Base-by-base conservation (phyloP, 169 alveolate genomes). In the Plasmodium inui region DNA sequence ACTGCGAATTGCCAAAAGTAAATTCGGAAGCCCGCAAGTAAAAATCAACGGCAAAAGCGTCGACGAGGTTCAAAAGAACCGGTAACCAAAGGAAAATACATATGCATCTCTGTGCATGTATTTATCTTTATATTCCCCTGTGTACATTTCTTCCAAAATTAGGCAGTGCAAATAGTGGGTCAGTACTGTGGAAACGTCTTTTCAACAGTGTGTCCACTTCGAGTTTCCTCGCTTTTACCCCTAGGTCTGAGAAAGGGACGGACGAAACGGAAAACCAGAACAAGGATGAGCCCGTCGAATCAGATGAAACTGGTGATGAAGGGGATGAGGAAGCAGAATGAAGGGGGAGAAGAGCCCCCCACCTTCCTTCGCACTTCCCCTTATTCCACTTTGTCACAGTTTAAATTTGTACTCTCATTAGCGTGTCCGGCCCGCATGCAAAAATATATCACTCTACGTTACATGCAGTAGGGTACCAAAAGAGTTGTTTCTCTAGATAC, bases 41-140 rank as follows among this genome's bases (percentile, higher is more conserved):
- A 94, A 95, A 80, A 96, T 96, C 19, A 96, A 96, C 81, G 97
- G 97, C 28, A 95, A 96, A 93, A 96, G 92, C 10, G 81, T 95
- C 5, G 93, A 93, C 55, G 95, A 96, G 37, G 70, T 96, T 71
- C 95, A 95, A 82, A 92, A 96, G n/a, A 95, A 93, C 12, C 81
- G 96, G 73, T 79, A 44, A 78, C 37, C 7, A 28, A 88, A 79
- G 44, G 0, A 39, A 85, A 28, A 0, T n/a, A 19, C 22, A 41
- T 32, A 8, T 55, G 34, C 32, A 85, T 28, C 17, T 10, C 41
- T 37, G 30, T 55, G 7, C 78, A 22, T 37, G 4, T 39, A 84
- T 67, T 67, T 19, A 14, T 67, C 37, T 9, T 57, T 61, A 22
- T 28, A 19, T 12, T 57, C 72, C 39, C 44, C 32, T 83, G 72